phyloP scores from a whole-genome alignment of 495 filamentous ascomycete species.

The Pyronema omphalodes region DNA sequence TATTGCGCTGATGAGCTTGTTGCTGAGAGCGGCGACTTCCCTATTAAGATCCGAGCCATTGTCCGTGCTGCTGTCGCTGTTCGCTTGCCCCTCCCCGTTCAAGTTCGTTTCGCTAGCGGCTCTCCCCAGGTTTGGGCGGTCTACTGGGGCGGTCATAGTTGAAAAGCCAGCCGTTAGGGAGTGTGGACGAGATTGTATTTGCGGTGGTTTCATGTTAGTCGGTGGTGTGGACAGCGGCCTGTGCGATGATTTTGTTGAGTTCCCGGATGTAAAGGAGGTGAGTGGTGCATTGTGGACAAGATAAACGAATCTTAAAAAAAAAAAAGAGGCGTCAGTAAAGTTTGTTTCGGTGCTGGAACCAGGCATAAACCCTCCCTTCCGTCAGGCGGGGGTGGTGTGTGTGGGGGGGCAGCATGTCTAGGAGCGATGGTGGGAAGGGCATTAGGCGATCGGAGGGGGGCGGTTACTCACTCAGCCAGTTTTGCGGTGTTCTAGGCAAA shows the following conservation, averaged over 20 bases:
- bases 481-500: constrained; percentile 1
- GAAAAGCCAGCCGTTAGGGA: constrained; percentile 18
- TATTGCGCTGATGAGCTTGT: constrained; percentile 90
- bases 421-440: neutral
- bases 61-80: neutral
- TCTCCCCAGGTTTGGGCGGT: constrained; percentile 14
- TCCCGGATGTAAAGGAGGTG: neutral
- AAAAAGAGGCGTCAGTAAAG: neutral
- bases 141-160: constrained; percentile 11
- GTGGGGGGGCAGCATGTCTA: too few relatives aligned
- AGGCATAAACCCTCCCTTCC: neutral
- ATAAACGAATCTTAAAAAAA: constrained; percentile 16
- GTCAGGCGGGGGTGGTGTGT: neutral
- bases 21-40: constrained; percentile 79
- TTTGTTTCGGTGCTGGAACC: neutral
- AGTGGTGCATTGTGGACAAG: constrained; percentile 17
- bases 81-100: neutral
- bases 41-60: constrained; percentile 49
- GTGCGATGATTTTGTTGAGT: constrained; percentile 13
- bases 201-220: constrained; percentile 11
- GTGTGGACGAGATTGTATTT: constrained; percentile 10
- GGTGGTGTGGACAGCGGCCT: constrained; percentile 11
- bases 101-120: constrained; percentile 14
- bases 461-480: constrained; percentile 8
- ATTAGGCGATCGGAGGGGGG: constrained; percentile 3